Evolutionary conservation across 1,139 yeast genomes (phyloP), one percentile per base, ranked within the genome.

Genomic region (Debaryomyces udenii): DNA sequence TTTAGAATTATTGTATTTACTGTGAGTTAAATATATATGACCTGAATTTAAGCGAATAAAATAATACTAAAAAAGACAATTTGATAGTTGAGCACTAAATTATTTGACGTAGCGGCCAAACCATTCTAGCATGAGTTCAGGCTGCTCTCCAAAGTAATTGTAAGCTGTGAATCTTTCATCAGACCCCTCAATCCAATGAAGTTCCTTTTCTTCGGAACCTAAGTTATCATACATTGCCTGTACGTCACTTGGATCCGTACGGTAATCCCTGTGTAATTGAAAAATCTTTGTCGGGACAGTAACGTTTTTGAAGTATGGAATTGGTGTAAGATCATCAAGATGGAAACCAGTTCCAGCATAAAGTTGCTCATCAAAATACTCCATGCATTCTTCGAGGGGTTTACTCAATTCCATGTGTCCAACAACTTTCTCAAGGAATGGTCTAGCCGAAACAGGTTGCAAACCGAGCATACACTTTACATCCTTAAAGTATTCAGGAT

Each of bases 161-260:
- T 39, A 41, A 6, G 31, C 45, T 4, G 9, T 10, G 23, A 41
- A 41, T 18, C 43, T 31, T 14, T 41, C 40, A 14, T 30, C 17
- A 2, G 35, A n/a, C 3, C 32, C 41, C 22, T 41, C 40, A 31
- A 41, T 32, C 43, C 43, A 41, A 18, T 39, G 18, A 10, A 41
- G 14, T 20, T 39, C 38, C 37, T 41, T 41, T 9, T 31, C 43
- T 14, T 39, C n/a, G 5, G 43, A 35, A 6, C 31, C 27, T 9
- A 41, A 18, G 11, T 18, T 18, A 27, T 39, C 40, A 31, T 22
- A 41, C 23, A 41, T 41, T 10, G 26, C 26, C 28, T 35, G 38
- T 14, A 35, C 37, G 36, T 39, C 45, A 24, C 22, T 9, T 9
- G 18, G 14, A 14, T 39, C 31, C 9, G 36, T 22, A 18, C 31